phyloP scores from a whole-genome alignment of 177 flowering plant genomes.

The Tripterygium wilfordii region DNA sequence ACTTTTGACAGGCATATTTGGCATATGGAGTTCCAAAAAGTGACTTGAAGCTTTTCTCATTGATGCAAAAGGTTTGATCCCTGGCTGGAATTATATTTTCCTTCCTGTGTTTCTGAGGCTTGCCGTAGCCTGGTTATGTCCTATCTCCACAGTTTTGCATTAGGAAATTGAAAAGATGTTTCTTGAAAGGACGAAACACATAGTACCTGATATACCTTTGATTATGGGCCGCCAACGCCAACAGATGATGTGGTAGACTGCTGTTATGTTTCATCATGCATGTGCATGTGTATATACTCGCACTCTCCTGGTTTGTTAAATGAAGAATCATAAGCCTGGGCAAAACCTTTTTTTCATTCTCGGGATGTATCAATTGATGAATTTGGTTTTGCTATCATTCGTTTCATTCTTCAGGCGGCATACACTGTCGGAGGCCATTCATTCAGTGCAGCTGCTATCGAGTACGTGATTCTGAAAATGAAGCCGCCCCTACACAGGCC shows the following conservation, averaged over 20 bases:
- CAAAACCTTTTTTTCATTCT: too few species aligned
- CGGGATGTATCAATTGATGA: too few species aligned
- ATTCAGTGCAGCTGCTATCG: constrained; percentile 39
- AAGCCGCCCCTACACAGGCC: constrained; percentile 43
- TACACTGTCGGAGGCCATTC: constrained; percentile 43
- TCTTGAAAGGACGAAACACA: background rate
- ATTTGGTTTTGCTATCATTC: too few species aligned
- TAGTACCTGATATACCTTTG: too few species aligned
- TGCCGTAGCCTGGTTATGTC: too few species aligned
- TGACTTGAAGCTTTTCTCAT: constrained; percentile 35
- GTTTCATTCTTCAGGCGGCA: constrained; percentile 42
- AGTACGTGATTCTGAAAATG: constrained; percentile 38
- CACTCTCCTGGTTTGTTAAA: too few species aligned
- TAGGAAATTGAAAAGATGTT: too few species aligned
- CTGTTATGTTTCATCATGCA: too few species aligned
- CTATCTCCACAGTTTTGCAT: background rate
- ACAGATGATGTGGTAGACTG: too few species aligned
- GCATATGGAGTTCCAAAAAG: constrained; percentile 50
- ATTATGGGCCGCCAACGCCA: too few species aligned
- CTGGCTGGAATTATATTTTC: background rate
- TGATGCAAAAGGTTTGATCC: constrained; percentile 40
- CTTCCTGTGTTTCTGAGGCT: too few species aligned
- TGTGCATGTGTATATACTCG: constrained; percentile 2
- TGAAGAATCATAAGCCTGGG: too few species aligned
- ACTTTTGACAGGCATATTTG: constrained; percentile 51